Base-by-base conservation (phyloP, 2,329 filamentous ascomycete species). In the Colletotrichum agaves region DNA sequence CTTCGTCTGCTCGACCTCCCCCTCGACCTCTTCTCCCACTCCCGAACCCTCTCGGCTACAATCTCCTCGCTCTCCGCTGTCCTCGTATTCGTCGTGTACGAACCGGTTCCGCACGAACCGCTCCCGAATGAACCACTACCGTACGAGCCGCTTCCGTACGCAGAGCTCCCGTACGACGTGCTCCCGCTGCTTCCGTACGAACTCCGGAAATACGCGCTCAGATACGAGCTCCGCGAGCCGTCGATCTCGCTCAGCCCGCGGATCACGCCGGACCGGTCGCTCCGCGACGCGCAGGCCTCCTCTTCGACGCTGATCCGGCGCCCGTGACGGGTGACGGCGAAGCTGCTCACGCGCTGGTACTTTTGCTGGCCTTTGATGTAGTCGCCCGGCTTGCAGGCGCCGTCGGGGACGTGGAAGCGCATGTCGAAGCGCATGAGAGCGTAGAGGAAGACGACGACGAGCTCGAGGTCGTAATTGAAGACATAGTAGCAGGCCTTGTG, bases 381-480 rank as follows among this genome's bases (percentile, higher is more conserved):
- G 74, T 84, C 81, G 4, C 88, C 87, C 0, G 87, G 85, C 1
- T 82, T 85, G 49, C 84, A 84, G 74, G 88, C 88, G 49, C 91
- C 90, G 75, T 96, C 82, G 63, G 66, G 66, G 50, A 69, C 46
- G 50, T 91, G 85, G 80, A 95, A 97, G 46, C 92, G 87, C 69
- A 85, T 84, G 76, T 97, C 94, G 69, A 96, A 89, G 35, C 93
- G 86, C 19, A 85, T 78, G 15, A 91, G 74, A 0, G 90, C 84
- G 78, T 92, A 95, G 8, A 90, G 79, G 60, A 84, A 85, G 4
- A 95, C 84, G 41, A 93, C 88, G 23, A 91, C 75, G 44, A 94
- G 80, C 78, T 97, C 94, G 41, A 94, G 83, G 15, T 81, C 82
- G 75, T 92, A 97, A 79, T 93, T 92, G 81, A 96, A 92, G 74